These are phyloP conservation scores for Coemansia sp. DNA, from an alignment of 192 early-diverging fungal species.

Conservation along the genomic window DNA sequence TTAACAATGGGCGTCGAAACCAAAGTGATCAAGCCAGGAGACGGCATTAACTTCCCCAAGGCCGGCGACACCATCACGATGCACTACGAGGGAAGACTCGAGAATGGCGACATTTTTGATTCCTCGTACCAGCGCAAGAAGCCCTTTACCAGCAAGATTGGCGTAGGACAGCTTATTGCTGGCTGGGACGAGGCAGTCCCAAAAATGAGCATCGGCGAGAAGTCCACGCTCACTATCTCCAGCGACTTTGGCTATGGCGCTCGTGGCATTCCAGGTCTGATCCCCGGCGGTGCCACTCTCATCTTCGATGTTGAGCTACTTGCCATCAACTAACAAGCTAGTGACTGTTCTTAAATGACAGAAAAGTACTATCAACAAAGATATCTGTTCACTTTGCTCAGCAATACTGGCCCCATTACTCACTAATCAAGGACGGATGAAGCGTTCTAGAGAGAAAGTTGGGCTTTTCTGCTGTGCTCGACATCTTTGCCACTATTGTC, in stretches of 20 bases:
- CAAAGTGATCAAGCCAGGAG: conserved; percentile 26
- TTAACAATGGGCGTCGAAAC: conserved; percentile 36
- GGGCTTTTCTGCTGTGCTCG: not conserved
- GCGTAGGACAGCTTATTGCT: conserved; percentile 90
- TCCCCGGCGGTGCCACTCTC: conserved; percentile 77
- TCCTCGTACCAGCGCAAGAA: conserved; percentile 78
- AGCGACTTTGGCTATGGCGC: conserved; percentile 84
- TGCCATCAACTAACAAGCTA: conserved; percentile 57
- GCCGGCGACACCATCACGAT: conserved; percentile 68
- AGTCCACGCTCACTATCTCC: conserved; percentile 79
- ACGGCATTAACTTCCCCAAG: conserved; percentile 55
- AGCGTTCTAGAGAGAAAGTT: not conserved
- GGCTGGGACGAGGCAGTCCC: conserved; percentile 91
- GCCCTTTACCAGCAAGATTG: conserved; percentile 88
- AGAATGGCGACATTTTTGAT: conserved; percentile 82
- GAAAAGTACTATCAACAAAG: not conserved
- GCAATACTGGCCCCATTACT: conserved; percentile 6
- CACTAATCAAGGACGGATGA: not conserved
- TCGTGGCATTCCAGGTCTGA: conserved; percentile 71
- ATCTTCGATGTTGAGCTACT: conserved; percentile 85
- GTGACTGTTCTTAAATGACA: not conserved
- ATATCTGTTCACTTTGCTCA: not conserved
- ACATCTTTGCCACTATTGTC: not conserved
- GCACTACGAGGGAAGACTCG: conserved; percentile 65
- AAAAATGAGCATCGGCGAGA: conserved; percentile 89